Percentiles rank a stretch among this genome's conserved stretches.
These are phyloP conservation scores for Nothophaeocryptopus gaeumannii DNA, from an alignment of 2,329 filamentous ascomycete species.

Conservation along the genomic window DNA sequence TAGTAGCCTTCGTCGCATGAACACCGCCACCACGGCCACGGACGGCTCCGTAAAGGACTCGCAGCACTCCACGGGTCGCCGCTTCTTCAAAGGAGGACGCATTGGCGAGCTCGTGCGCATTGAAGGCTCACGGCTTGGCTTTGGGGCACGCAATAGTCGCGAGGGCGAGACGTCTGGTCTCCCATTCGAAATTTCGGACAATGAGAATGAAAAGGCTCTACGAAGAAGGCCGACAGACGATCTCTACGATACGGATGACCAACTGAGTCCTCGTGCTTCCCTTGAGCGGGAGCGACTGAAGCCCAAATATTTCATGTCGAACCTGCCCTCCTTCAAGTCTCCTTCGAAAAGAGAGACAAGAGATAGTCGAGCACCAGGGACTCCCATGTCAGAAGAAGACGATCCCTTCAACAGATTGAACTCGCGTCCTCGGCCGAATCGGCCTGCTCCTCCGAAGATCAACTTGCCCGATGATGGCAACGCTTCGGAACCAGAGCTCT, in stretches of 20 bases:
- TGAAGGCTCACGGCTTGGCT: conserved; percentile 61
- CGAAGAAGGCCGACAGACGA: conserved; percentile 18
- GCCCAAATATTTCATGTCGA: conserved; percentile 43
- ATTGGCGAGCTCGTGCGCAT: conserved; percentile 71
- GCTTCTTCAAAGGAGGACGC: conserved; percentile 72
- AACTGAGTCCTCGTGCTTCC: conserved; percentile 38
- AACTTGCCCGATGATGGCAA: conserved; percentile 45
- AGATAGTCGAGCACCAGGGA: conserved; percentile 3
- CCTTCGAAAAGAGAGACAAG: conserved; percentile 35
- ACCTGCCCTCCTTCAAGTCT: conserved; percentile 53
- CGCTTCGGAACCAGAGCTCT: conserved; percentile 18
- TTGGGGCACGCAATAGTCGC: conserved; percentile 56
- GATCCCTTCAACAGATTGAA: conserved; percentile 47
- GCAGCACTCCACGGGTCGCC: conserved; percentile 59
- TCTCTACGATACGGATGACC: conserved; percentile 26
- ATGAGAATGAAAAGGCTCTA: conserved; percentile 41
- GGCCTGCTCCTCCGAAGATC: conserved; percentile 51
- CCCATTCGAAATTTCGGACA: conserved; percentile 49
- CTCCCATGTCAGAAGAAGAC: conserved; percentile 21
- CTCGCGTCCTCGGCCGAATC: conserved; percentile 39
- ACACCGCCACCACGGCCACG: conserved; percentile 15
- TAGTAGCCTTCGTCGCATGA: conserved; percentile 35
- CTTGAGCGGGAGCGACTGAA: conserved; percentile 37
- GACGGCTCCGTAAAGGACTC: conserved; percentile 35
- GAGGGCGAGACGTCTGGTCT: conserved; percentile 39